Base-by-base conservation (phyloP, 352 stramenopile species). In the Phytophthora idaei region DNA sequence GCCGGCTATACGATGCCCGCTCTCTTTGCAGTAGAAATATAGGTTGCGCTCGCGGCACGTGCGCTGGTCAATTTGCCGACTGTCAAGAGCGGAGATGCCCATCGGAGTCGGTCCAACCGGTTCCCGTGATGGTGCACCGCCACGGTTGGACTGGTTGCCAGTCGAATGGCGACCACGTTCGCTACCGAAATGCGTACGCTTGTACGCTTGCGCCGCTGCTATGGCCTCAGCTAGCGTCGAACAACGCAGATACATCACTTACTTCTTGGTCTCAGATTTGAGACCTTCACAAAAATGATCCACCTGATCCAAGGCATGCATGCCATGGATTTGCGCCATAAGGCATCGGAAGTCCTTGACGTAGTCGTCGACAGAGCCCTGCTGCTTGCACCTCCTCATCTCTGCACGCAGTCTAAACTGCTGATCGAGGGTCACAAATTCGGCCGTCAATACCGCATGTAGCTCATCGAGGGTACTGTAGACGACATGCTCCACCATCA, bases 1-100 rank as follows among this genome's bases (percentile, higher is more conserved):
- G 15, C 37, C n/a, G 21, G 14, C 25, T 31, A 64, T 64, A 3
- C 37, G 46, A 28, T 64, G 47, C 2, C 37, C 57, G 2, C 14
- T 28, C 6, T 32, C 8, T 37, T 64, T 64, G 57, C 57, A 64
- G n/a, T 64, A 64, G 34, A 52, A 64, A 6, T 36, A 64, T 0
- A 64, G 36, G 25, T 57, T 64, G 2, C 17, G 47, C 8, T 49
- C 34, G 1, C 37, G 57, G 34, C 47, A 45, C 15, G 15, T 28
- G 1, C 21, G 10, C 27, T 57, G 57, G 57, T 25, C 39, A n/a
- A n/a, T n/a, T n/a, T n/a, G n/a, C n/a, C n/a, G 8, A 64, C 25
- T 52, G 28, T 64, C 37, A 1, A 57, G 11, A 1, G 14, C 37
- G 0, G 57, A 57, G 14, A 51, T 0, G 12, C 57, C 37, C 36